Evolutionary conservation across 768 basidiomycete species (phyloP).

Genomic region (Krasilnikovozyma curviuscula): DNA sequence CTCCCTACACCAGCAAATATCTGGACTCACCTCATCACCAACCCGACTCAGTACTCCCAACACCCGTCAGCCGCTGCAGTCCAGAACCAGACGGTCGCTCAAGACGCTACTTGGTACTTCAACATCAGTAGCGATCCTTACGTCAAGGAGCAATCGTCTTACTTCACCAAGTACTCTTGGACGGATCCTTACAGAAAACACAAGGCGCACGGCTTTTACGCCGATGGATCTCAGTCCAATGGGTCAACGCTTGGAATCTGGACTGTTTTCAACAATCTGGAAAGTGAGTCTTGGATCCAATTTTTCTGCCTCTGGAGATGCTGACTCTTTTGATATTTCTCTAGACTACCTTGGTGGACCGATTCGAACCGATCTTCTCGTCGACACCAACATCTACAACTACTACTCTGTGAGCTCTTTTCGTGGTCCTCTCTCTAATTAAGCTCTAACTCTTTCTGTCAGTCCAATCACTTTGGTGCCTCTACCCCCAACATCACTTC

Average conservation of each 20-base stretch:
- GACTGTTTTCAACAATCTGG: slow-evolving; percentile 15
- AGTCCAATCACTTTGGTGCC: slow-evolving; percentile 16
- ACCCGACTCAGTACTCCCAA: slow-evolving; percentile 10
- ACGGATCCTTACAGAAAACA: slow-evolving; percentile 7
- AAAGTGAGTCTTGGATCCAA: background rate
- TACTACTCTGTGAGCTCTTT: background rate
- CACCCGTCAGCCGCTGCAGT: slow-evolving; percentile 11
- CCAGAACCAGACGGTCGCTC: slow-evolving; percentile 11
- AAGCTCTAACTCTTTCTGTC: background rate
- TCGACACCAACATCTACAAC: slow-evolving; percentile 16
- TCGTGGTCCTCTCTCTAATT: background rate
- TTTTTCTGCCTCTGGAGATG: background rate
- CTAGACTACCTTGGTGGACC: slow-evolving; percentile 15
- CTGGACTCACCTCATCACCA: slow-evolving; percentile 17
- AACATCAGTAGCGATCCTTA: slow-evolving; percentile 6
- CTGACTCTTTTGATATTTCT: background rate
- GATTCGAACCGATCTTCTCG: slow-evolving; percentile 13
- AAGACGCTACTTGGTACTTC: slow-evolving; percentile 19
- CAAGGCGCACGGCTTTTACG: slow-evolving; percentile 16
- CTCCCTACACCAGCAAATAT: too few relatives aligned
- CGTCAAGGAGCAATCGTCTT: slow-evolving; percentile 12
- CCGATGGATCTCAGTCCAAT: slow-evolving; percentile 13
- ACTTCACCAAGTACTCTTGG: slow-evolving; percentile 19
- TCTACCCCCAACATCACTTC: slow-evolving; percentile 12
- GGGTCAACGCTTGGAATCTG: slow-evolving; percentile 14